These are phyloP conservation scores for Penicillium manginii DNA, from an alignment of 495 filamentous ascomycete genomes.

Conservation along the genomic window DNA sequence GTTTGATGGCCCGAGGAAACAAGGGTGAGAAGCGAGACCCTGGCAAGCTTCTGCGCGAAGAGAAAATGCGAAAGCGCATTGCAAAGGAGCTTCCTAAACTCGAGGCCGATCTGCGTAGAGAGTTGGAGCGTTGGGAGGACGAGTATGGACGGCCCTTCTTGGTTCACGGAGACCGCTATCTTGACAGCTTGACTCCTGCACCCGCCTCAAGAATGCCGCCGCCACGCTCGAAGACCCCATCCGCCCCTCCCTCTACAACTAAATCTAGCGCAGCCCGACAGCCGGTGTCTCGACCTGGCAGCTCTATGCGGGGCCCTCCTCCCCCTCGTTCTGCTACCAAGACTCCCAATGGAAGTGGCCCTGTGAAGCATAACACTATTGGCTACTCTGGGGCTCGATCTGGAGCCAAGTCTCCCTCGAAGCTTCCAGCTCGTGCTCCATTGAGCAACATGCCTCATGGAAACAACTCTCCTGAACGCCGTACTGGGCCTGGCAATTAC, in stretches of 20 bases:
- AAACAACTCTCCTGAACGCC: slow-evolving; percentile 81
- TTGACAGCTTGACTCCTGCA: slow-evolving; percentile 72
- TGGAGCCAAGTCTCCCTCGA: slow-evolving; percentile 66
- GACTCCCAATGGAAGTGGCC: slow-evolving; percentile 64
- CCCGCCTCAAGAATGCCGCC: slow-evolving; percentile 56
- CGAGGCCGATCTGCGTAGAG: slow-evolving; percentile 76
- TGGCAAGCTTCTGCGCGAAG: slow-evolving; percentile 89
- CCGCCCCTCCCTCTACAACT: slow-evolving; percentile 51
- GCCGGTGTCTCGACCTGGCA: slow-evolving; percentile 46
- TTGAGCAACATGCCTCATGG: slow-evolving; percentile 80
- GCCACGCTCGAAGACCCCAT: slow-evolving; percentile 80
- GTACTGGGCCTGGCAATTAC: slow-evolving; percentile 50
- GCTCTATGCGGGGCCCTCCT: slow-evolving; percentile 52
- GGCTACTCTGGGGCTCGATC: slow-evolving; percentile 43
- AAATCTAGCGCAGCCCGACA: slow-evolving; percentile 30
- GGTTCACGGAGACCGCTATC: slow-evolving; percentile 87
- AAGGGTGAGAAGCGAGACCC: slow-evolving; percentile 93
- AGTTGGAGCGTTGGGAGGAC: slow-evolving; percentile 87
- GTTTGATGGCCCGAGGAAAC: slow-evolving; percentile 83
- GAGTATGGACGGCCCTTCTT: slow-evolving; percentile 92
- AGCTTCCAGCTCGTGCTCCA: slow-evolving; percentile 80
- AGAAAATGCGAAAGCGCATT: slow-evolving; percentile 97
- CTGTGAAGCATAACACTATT: slow-evolving; percentile 61
- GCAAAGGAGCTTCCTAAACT: slow-evolving; percentile 94
- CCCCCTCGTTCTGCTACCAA: slow-evolving; percentile 64